Percentiles rank a stretch among this genome's conserved stretches.
Evolutionary conservation across 305 asterid genomes (phyloP).

Genomic region (Fraxinus latifolia): DNA sequence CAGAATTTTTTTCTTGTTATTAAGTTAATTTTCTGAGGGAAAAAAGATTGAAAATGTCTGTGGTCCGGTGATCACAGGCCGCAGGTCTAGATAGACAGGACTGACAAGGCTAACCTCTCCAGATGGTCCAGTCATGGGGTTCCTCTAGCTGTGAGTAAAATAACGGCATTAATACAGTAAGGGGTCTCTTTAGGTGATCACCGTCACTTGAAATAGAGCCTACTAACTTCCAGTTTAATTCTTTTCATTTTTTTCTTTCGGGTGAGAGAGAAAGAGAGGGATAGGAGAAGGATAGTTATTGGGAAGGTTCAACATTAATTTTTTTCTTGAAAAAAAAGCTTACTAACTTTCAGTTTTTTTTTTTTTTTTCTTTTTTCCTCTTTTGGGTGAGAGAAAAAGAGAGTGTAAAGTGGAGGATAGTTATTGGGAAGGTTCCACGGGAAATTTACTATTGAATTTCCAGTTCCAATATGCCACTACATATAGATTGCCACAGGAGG

Average conservation of each 20-base stretch:
- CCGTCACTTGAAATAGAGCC: not conserved
- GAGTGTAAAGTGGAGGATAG: not conserved
- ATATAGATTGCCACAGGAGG: not conserved
- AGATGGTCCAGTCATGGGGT: not conserved
- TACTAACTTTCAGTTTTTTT: not conserved
- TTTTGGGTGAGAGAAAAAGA: not conserved
- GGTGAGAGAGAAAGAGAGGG: not conserved
- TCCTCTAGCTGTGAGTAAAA: not conserved
- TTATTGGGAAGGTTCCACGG: not conserved
- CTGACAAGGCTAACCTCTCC: not conserved
- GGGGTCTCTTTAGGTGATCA: not conserved
- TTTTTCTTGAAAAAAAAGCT: not conserved
- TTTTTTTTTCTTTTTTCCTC: too few relatives aligned
- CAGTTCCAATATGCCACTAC: not conserved
- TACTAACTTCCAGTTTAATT: not conserved
- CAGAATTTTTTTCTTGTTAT: not conserved
- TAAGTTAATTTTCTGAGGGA: not conserved
- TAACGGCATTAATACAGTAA: not conserved
- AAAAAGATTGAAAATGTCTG: not conserved
- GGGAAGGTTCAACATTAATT: not conserved
- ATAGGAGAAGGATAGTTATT: not conserved
- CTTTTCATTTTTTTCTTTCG: not conserved
- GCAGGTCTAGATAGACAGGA: not conserved
- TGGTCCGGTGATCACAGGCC: not conserved
- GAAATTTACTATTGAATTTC: not conserved